A percentile compares a stretch with the other conserved stretches of the same genome.
Conservation (phyloP, 805 yeast species). For the Blastobotrys attinorum region DNA sequence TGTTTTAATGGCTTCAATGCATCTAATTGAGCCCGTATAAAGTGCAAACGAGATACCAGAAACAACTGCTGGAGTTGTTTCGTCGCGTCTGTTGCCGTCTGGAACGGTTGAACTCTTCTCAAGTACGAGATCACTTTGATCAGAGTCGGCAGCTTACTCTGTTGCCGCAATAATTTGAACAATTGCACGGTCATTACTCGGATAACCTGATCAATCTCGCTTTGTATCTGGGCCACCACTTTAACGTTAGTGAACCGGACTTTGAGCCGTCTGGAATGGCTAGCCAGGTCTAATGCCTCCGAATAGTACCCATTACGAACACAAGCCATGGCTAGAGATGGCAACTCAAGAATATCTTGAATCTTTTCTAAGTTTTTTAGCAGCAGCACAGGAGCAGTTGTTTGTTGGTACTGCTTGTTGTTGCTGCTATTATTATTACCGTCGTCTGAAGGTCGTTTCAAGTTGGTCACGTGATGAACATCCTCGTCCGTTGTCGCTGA, state of each 20-base stretch:
- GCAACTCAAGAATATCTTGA: constrained; percentile 73
- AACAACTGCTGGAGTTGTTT: constrained; percentile 46
- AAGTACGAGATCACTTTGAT: constrained; percentile 73
- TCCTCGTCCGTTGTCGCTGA: constrained; percentile 6
- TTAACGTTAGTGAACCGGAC: constrained; percentile 59
- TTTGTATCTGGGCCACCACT: constrained; percentile 44
- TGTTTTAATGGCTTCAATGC: constrained; percentile 49
- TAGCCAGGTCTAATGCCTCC: constrained; percentile 79
- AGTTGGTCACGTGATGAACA: constrained; percentile 5
- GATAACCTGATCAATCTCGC: constrained; percentile 43
- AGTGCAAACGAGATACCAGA: constrained; percentile 59
- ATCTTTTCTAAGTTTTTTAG: constrained; percentile 54
- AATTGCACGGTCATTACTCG: constrained; percentile 63
- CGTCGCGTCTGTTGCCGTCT: constrained; percentile 21
- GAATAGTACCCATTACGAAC: constrained; percentile 80
- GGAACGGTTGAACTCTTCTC: constrained; percentile 42
- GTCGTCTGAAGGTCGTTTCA: background rate
- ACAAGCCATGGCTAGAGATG: constrained; percentile 76
- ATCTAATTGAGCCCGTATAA: constrained; percentile 53
- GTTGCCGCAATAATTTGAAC: constrained; percentile 61
- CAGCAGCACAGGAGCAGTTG: constrained; percentile 16
- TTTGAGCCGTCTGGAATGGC: constrained; percentile 59
- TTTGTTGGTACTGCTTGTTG: no score
- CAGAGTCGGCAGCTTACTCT: constrained; percentile 68
- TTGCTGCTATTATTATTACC: constrained; percentile 1